phyloP scores from a whole-genome alignment of 1,139 yeast species.

The Diutina mesorugosa region DNA sequence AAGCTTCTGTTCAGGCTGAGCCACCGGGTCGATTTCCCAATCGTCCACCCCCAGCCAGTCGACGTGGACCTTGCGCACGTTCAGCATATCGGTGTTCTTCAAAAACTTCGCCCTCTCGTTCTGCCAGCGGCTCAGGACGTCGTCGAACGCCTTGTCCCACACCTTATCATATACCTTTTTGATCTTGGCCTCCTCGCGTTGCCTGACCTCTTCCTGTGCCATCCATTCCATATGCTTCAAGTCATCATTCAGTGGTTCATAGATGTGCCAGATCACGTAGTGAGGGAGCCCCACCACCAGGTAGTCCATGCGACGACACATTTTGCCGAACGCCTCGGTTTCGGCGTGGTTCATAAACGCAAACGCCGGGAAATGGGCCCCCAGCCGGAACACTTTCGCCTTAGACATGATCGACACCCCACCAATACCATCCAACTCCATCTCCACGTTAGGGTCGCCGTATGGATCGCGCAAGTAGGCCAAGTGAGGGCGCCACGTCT shows the following conservation, averaged over 20 bases:
- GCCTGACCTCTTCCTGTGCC: slow-evolving; percentile 82
- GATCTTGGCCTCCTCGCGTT: slow-evolving; percentile 51
- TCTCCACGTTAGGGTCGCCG: slow-evolving; percentile 77
- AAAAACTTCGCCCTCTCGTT: slow-evolving; percentile 52
- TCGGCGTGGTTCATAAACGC: slow-evolving; percentile 87
- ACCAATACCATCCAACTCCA: slow-evolving; percentile 86
- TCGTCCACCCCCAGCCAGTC: slow-evolving; percentile 59
- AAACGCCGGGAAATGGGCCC: slow-evolving; percentile 84
- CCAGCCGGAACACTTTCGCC: slow-evolving; percentile 68
- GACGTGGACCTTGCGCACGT: slow-evolving; percentile 34
- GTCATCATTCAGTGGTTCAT: slow-evolving; percentile 81
- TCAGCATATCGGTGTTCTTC: slow-evolving; percentile 53
- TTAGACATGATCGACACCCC: slow-evolving; percentile 78
- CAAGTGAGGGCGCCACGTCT: slow-evolving; percentile 86
- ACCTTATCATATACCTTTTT: slow-evolving; percentile 60
- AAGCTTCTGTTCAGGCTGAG: slow-evolving; percentile 17
- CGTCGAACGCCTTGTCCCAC: slow-evolving; percentile 69
- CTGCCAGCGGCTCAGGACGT: slow-evolving; percentile 57
- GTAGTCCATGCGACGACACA: slow-evolving; percentile 71
- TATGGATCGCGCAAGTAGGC: slow-evolving; percentile 79
- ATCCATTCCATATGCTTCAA: slow-evolving; percentile 93
- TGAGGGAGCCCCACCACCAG: slow-evolving; percentile 79
- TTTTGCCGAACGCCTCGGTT: slow-evolving; percentile 86
- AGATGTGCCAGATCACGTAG: slow-evolving; percentile 86
- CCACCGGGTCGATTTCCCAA: slow-evolving; percentile 14